phyloP scores from a whole-genome alignment of 2,329 filamentous ascomycete genomes.

The Clonostachys solani region DNA sequence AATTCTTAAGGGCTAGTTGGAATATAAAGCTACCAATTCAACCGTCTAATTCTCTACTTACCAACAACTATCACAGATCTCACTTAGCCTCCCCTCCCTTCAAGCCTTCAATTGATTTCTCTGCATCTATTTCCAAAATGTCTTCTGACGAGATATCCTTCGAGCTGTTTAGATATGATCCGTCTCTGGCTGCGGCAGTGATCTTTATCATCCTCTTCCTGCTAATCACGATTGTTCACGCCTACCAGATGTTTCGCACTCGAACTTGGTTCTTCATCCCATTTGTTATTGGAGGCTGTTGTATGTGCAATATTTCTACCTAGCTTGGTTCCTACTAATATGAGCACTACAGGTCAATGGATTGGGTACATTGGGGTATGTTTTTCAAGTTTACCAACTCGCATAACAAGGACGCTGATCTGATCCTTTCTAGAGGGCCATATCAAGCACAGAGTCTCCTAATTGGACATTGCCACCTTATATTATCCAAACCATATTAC shows the following conservation, averaged over 20 bases:
- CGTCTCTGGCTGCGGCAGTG: constrained; percentile 33
- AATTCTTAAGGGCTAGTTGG: too few species aligned
- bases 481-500: constrained; percentile 20
- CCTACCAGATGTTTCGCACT: constrained; percentile 29
- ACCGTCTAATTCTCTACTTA: too few species aligned
- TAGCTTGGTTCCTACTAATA: constrained; percentile 5
- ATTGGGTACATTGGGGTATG: constrained; percentile 17
- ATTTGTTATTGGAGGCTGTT: constrained; percentile 31
- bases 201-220: constrained; percentile 34
- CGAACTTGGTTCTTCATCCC: constrained; percentile 39
- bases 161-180: constrained; percentile 18
- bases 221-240: constrained; percentile 25
- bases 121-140: too few species aligned
- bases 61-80: too few species aligned
- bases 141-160: neutral
- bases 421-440: too few species aligned
- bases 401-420: too few species aligned
- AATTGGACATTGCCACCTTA: constrained; percentile 10
- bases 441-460: too few species aligned
- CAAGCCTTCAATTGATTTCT: too few species aligned
- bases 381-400: neutral
- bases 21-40: too few species aligned
- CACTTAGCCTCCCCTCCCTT: too few species aligned
- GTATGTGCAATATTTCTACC: constrained; percentile 17
- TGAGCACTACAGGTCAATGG: constrained; percentile 24